phyloP scores from a whole-genome alignment of 768 basidiomycete genomes.

The Aureoboletus auriporus region DNA sequence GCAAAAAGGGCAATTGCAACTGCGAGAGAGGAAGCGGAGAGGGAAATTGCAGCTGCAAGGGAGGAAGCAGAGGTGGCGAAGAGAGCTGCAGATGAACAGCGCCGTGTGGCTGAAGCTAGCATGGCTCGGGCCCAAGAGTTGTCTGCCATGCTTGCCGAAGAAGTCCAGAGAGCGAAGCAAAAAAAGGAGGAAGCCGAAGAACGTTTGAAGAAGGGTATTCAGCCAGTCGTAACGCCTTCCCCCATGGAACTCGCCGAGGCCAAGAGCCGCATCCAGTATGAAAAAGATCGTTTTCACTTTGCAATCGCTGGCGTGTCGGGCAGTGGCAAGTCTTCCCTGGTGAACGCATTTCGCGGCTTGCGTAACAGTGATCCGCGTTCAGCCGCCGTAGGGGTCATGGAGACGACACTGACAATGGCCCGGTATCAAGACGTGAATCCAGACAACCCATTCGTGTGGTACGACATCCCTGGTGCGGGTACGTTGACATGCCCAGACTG shows the following conservation, averaged over 20 bases:
- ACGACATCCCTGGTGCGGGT: constrained; percentile 17
- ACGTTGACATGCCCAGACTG: constrained; percentile 12
- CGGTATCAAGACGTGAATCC: constrained; percentile 12
- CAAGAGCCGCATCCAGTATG: constrained; percentile 16
- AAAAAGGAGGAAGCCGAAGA: no score
- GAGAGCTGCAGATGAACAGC: no score
- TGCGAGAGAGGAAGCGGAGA: no score
- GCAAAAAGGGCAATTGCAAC: no score
- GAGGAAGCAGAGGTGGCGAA: neutral
- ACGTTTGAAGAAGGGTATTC: no score
- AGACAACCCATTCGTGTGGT: constrained; percentile 14
- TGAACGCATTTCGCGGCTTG: constrained; percentile 34
- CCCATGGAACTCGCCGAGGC: constrained; percentile 3
- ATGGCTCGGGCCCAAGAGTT: no score
- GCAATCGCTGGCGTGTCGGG: constrained; percentile 31
- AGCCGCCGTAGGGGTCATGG: constrained; percentile 12
- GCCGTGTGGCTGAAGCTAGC: no score
- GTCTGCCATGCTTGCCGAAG: no score
- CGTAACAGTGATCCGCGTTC: constrained; percentile 9
- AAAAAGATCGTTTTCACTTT: constrained; percentile 28
- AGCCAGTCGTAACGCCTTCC: neutral
- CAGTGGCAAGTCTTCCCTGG: constrained; percentile 34
- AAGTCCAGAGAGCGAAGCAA: no score
- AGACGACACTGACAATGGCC: constrained; percentile 9
- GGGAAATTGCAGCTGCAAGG: no score